phyloP scores from a whole-genome alignment of 2,329 filamentous ascomycete species.

The Colletotrichum salicis region DNA sequence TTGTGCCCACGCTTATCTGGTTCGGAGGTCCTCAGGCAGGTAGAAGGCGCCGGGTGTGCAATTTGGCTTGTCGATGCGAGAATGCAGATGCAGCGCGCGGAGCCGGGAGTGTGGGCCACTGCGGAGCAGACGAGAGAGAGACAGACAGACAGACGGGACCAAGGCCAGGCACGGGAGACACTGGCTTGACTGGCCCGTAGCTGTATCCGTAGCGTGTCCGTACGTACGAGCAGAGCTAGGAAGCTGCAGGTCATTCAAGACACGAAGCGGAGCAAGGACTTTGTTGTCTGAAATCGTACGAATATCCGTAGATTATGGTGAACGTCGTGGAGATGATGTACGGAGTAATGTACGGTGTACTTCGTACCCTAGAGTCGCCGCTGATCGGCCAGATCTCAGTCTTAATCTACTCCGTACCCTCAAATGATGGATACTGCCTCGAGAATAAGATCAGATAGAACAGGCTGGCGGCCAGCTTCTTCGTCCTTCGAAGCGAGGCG shows the following conservation, averaged over 20 bases:
- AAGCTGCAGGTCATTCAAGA: conserved; percentile 16
- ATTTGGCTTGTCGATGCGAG: conserved; percentile 19
- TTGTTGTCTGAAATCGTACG: neutral
- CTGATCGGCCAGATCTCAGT: conserved; percentile 10
- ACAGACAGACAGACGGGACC: conserved; percentile 10
- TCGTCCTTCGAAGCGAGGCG: neutral
- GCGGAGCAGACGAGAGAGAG: conserved; percentile 3
- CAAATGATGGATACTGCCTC: conserved; percentile 1
- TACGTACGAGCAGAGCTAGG: neutral
- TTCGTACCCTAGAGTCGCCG: neutral
- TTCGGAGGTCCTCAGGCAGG: conserved; percentile 6
- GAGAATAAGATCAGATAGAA: conserved; percentile 4
- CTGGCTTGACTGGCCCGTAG: neutral
- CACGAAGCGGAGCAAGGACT: conserved; percentile 24
- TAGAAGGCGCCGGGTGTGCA: conserved; percentile 4
- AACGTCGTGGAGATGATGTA: neutral
- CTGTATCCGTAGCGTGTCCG: neutral
- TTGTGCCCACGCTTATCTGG: conserved; percentile 1
- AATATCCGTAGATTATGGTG: neutral
- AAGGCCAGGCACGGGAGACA: conserved; percentile 19
- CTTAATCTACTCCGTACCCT: neutral
- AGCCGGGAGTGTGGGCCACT: conserved; percentile 32
- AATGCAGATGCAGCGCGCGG: conserved; percentile 28
- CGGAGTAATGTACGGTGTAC: too few species aligned
- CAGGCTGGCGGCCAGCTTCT: neutral